Base-by-base conservation (phyloP, 2,329 filamentous ascomycete species). In the Beauveria asiatica region DNA sequence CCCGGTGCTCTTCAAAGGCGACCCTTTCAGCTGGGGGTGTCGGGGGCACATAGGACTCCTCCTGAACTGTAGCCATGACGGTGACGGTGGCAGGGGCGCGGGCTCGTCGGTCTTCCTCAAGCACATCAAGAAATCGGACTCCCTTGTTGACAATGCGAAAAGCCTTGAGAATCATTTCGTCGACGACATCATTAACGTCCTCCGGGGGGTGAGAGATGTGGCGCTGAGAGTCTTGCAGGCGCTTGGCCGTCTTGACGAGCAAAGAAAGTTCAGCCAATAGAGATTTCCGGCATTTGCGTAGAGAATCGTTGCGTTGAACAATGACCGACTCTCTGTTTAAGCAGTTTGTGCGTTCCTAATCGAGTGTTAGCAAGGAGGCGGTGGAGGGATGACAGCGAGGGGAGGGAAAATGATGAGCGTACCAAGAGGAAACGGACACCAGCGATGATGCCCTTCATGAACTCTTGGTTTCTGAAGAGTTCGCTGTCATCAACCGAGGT, bases 121-220 rank as follows among this genome's bases (percentile, higher is more conserved):
- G 86, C 2, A 93, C 81, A 66, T 99, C 94, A 46, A 96, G 80
- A 69, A 99, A 97, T 49, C 88, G 83, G 27, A 97, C 91, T 16
- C 90, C 92, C 67, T 93, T 87, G 52, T 87, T 93, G n/a, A 96
- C 89, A 57, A 97, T 92, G 70, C 89, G 92, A 77, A 96, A 97
- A 0, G 92, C 92, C 72, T 92, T 94, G 57, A 96, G 77, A 25
- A 97, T 89, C 83, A 97, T 91, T 71, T 96, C 90, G 69, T 97
- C 93, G 61, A 97, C 83, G 61, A 93, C 83, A 66, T 89, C 84
- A 67, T 90, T 90, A 13, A 88, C 78, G 50, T 84, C 80, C 33
- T 87, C 81, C 0, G 75, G 70, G 0, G 80, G 76, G 16, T 76
- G 73, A 0, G 75, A 65, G 46, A 73, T 65, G 4, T 78, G 78